Evolutionary conservation across 768 basidiomycete genomes (phyloP).

Genomic region (Pluteus cervinus): DNA sequence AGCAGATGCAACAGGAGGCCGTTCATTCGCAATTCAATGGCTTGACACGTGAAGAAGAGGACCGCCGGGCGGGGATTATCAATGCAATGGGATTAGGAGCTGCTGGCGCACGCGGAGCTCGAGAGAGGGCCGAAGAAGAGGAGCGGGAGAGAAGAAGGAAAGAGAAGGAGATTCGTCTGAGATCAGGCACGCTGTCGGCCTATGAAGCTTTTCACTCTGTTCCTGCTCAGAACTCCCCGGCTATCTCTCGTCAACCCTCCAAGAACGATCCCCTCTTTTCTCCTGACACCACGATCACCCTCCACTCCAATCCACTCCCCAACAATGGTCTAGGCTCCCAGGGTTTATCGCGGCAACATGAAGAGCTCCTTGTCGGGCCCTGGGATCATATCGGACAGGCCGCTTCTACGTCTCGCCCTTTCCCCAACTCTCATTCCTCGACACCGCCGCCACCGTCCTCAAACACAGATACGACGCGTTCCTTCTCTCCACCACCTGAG

Average conservation of each 20-base stretch:
- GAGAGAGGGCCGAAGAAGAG: slow-evolving; percentile 62
- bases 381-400: slow-evolving; percentile 33
- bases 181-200: slow-evolving; percentile 38
- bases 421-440: slow-evolving; percentile 26
- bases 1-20: slow-evolving; percentile 14
- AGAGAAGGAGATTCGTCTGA: slow-evolving; percentile 44
- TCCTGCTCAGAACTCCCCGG: slow-evolving; percentile 16
- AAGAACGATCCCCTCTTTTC: no score
- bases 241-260: background rate
- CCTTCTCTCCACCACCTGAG: slow-evolving; percentile 6
- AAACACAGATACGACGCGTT: slow-evolving; percentile 7
- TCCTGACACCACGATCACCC: slow-evolving; percentile 9
- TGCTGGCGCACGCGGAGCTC: slow-evolving; percentile 39
- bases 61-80: slow-evolving; percentile 30
- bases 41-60: slow-evolving; percentile 33
- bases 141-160: slow-evolving; percentile 45
- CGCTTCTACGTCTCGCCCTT: slow-evolving; percentile 6
- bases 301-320: slow-evolving; percentile 6
- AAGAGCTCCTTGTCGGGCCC: slow-evolving; percentile 35
- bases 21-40: slow-evolving; percentile 11
- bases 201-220: slow-evolving; percentile 81
- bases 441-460: slow-evolving; percentile 19
- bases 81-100: slow-evolving; percentile 33
- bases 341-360: slow-evolving; percentile 21
- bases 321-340: no score